Evolutionary conservation across 2,329 filamentous ascomycete species (phyloP), one percentile per base, ranked within the genome.

Genomic region (Bipolaris cookei): DNA sequence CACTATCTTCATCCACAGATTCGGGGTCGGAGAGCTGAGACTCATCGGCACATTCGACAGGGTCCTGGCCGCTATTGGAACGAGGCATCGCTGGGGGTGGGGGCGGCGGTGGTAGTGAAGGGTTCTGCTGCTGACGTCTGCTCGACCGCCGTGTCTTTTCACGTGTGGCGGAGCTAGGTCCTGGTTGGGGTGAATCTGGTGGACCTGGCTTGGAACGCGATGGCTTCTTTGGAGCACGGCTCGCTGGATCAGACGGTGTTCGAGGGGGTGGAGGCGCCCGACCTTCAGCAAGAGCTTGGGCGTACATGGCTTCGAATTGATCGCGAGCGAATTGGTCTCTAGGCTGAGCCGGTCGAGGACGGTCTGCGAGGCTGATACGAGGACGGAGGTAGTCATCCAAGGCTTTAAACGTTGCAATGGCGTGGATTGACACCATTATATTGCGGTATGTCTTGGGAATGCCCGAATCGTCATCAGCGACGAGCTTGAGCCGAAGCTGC

Each of bases 341-440:
- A 62, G 78, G 79, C 61, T 89, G 84, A 28, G 84, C 82, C 8
- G 80, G 81, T 41, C 88, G 84, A 11, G 90, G 86, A 18, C 91
- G 86, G 62, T 97, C 92, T 3, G 90, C 62, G 13, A 95, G 76
- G 68, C 84, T 92, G 57, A 99, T 96, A 59, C 94, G 86, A 6
- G 95, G 95, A 35, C 95, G 88, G 41, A 99, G 83, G 75, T 98
- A 99, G 73, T 99, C 95, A 72, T 98, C 95, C 21, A 99, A 80
- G 0, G 94, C 91, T 76, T 97, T 98, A 81, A 99, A 98, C 0
- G 93, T 98, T 2, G 95, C 94, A 70, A 99, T 98, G 14, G 95
- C 95, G 75, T 99, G 95, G 55, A 99, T 99, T 0, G 92, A 96
- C 1, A 99, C 95, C 90, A 97, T 97, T 62, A 99, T 96, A 65